Conservation (phyloP, 108 stramenopile genomes). For the Conticribra guillardii region DNA sequence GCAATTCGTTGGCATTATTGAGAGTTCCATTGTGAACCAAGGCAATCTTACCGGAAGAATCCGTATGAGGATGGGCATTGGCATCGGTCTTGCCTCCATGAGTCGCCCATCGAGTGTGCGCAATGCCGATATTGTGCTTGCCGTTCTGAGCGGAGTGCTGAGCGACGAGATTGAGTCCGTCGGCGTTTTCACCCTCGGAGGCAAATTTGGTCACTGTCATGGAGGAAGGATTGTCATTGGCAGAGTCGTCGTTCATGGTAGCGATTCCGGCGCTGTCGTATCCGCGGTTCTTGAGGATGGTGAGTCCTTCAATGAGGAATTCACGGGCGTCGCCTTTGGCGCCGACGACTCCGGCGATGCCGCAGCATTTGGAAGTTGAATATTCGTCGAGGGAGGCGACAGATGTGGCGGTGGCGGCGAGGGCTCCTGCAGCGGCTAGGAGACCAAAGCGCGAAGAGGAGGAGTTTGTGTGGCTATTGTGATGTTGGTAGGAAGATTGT, state of each 20-base stretch:
- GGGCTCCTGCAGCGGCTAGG: constrained; percentile 21
- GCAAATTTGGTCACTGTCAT: constrained; percentile 91
- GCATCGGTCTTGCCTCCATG: constrained; percentile 98
- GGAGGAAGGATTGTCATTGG: background rate
- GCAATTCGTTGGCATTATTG: constrained; percentile 94
- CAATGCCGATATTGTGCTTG: constrained; percentile 92
- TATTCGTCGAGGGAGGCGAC: background rate
- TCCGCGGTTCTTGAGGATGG: constrained; percentile 97
- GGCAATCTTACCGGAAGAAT: constrained; percentile 92
- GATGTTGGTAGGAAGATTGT: constrained; percentile 1
- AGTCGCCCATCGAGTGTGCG: constrained; percentile 99
- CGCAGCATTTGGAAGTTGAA: constrained; percentile 48
- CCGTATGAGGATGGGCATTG: constrained; percentile 98
- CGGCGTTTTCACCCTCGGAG: constrained; percentile 93
- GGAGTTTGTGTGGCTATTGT: background rate
- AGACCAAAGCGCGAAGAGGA: background rate
- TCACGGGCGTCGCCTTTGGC: constrained; percentile 50
- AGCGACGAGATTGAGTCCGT: constrained; percentile 88
- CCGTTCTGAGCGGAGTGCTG: constrained; percentile 62
- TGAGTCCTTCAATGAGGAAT: constrained; percentile 92
- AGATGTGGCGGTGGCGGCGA: background rate
- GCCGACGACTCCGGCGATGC: constrained; percentile 68
- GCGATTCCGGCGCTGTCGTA: constrained; percentile 99
- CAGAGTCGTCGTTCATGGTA: constrained; percentile 59
- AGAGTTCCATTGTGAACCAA: constrained; percentile 99